phyloP scores from a whole-genome alignment of 129 eudicot species.

The Mikania micrantha region DNA sequence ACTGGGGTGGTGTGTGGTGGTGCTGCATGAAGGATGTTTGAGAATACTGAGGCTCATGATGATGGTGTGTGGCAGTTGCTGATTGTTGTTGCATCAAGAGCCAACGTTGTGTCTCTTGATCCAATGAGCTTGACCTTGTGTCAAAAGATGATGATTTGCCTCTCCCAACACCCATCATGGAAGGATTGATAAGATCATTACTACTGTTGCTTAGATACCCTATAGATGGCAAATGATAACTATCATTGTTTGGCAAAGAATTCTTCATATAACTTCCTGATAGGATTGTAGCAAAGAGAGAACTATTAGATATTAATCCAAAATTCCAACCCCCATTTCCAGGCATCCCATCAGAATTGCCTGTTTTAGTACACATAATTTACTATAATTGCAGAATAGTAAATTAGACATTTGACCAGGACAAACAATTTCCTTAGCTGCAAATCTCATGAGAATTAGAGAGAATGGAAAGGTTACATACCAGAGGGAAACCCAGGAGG shows the following conservation, averaged over 20 bases:
- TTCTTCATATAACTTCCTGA: slow-evolving; percentile 43
- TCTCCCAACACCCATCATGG: slow-evolving; percentile 15
- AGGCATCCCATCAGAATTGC: not conserved
- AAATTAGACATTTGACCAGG: not conserved
- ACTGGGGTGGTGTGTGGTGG: slow-evolving; percentile 21
- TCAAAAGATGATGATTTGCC: slow-evolving; percentile 17
- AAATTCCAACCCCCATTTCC: not conserved
- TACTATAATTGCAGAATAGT: too few species aligned
- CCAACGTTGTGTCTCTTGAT: slow-evolving; percentile 50
- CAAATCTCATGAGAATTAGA: not conserved
- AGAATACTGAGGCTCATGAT: slow-evolving; percentile 30
- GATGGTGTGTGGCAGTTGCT: slow-evolving; percentile 19
- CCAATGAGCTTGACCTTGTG: slow-evolving; percentile 23
- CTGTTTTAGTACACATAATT: too few species aligned
- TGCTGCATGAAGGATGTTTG: slow-evolving; percentile 41
- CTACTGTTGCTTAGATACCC: slow-evolving; percentile 31
- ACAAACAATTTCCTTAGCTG: not conserved
- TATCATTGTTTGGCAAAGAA: slow-evolving; percentile 29
- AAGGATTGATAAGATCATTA: slow-evolving; percentile 31
- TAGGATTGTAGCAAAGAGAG: not conserved
- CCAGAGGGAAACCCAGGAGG: slow-evolving; percentile 69
- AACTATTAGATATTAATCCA: not conserved
- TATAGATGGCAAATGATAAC: slow-evolving; percentile 30
- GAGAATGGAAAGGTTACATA: slow-evolving; percentile 15
- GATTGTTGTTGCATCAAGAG: slow-evolving; percentile 44